These are phyloP conservation scores for Suhomyces faveliae DNA, from an alignment of 805 yeast species.

Conservation along the genomic window DNA sequence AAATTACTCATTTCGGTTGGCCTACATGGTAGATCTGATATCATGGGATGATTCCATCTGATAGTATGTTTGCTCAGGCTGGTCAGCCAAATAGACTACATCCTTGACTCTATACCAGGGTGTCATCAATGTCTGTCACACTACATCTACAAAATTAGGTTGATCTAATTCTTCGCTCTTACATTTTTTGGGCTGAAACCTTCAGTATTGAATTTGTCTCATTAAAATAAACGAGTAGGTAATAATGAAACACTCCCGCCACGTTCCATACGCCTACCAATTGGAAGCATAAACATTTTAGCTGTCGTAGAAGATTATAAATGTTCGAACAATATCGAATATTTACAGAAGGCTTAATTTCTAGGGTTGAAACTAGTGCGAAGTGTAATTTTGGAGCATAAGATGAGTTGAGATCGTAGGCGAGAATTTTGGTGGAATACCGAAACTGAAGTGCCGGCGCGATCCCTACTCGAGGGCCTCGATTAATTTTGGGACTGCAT, in stretches of 20 bases:
- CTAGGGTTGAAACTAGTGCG: no score
- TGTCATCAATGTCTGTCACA: background rate
- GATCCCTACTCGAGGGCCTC: background rate
- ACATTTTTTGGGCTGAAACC: background rate
- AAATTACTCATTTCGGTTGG: background rate
- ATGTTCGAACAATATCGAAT: no score
- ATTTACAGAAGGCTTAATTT: no score
- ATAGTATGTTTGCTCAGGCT: background rate
- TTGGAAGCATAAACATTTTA: no score
- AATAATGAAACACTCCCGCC: background rate
- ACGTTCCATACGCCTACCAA: no score
- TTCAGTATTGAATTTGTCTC: background rate
- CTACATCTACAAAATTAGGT: background rate
- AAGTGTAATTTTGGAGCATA: no score
- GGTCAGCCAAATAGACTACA: background rate
- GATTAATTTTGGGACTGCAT: background rate
- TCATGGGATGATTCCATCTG: no score
- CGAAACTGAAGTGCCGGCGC: no score
- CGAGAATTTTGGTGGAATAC: no score
- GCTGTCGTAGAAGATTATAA: no score
- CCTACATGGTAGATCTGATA: background rate
- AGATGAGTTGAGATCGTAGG: background rate
- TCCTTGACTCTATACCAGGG: background rate
- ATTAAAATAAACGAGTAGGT: background rate
- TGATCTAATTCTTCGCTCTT: background rate